These are phyloP conservation scores for Picea sitchensis DNA, from an alignment of 75 land plant genomes.

Conservation along the genomic window DNA sequence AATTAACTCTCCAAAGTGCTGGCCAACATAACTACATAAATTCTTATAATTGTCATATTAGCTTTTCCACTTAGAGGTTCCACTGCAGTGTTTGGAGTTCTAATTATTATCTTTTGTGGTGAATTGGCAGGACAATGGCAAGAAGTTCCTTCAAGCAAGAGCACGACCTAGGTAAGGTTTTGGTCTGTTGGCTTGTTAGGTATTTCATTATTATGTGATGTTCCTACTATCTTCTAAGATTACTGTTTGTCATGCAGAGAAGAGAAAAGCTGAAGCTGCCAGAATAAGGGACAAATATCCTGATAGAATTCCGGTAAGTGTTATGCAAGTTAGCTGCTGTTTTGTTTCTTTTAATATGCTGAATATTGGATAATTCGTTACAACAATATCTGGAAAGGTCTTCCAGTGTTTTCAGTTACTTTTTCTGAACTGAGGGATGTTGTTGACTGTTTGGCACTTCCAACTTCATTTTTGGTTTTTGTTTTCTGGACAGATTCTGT, in stretches of 20 bases:
- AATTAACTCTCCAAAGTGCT: not conserved
- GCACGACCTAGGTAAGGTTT: slow-evolving; percentile 43
- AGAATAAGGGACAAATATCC: slow-evolving; percentile 37
- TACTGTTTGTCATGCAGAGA: slow-evolving; percentile 15
- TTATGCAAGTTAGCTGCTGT: not conserved
- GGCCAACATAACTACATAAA: not conserved
- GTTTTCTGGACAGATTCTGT: not conserved
- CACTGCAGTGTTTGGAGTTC: not conserved
- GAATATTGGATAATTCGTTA: not conserved
- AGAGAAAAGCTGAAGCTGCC: slow-evolving; percentile 34
- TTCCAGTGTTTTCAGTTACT: not conserved
- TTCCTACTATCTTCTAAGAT: not conserved
- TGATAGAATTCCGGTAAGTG: slow-evolving; percentile 29
- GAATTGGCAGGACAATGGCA: slow-evolving; percentile 30
- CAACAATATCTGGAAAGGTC: not conserved
- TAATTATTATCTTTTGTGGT: not conserved
- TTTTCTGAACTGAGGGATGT: not conserved
- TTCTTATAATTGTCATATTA: too few species aligned
- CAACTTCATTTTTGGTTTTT: not conserved
- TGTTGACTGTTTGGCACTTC: not conserved
- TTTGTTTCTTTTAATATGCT: not conserved
- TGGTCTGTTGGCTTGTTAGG: not conserved
- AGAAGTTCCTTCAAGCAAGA: slow-evolving; percentile 62
- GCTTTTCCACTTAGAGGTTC: too few species aligned
- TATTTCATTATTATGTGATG: not conserved